These are phyloP conservation scores for Malus sieversii DNA, from an alignment of 306 rosid genomes.

Conservation along the genomic window DNA sequence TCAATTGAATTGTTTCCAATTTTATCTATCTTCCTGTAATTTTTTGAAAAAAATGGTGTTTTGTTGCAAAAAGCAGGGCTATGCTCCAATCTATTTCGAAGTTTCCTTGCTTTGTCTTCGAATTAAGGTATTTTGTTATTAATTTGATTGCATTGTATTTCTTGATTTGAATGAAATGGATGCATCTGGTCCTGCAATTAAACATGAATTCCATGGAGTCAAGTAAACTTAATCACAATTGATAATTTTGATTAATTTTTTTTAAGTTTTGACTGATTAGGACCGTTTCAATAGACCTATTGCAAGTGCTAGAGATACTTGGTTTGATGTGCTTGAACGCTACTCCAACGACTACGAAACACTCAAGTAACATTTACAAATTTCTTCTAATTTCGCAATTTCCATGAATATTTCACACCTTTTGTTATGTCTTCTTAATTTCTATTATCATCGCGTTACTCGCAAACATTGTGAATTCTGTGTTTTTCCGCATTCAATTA, in stretches of 20 bases:
- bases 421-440: background rate
- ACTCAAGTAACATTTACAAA: conserved; percentile 33
- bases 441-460: background rate
- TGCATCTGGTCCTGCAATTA: background rate
- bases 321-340: conserved; percentile 96
- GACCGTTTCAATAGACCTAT: conserved; percentile 88
- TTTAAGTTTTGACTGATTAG: conserved; percentile 18
- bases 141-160: background rate
- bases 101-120: conserved; percentile 68
- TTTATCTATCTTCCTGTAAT: background rate
- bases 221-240: background rate
- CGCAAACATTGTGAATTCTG: background rate
- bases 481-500: background rate
- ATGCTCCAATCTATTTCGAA: conserved; percentile 80
- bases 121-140: conserved; percentile 46
- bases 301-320: conserved; percentile 83
- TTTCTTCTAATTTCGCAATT: background rate
- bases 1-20: background rate
- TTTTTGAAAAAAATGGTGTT: background rate
- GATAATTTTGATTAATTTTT: background rate
- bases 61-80: conserved; percentile 33
- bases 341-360: conserved; percentile 78
- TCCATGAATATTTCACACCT: background rate
- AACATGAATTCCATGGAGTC: background rate
- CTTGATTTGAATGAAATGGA: background rate